Percentiles rank a stretch among this genome's conserved stretches.
Conservation (phyloP, 805 yeast species). For the Lipomyces starkeyi region DNA sequence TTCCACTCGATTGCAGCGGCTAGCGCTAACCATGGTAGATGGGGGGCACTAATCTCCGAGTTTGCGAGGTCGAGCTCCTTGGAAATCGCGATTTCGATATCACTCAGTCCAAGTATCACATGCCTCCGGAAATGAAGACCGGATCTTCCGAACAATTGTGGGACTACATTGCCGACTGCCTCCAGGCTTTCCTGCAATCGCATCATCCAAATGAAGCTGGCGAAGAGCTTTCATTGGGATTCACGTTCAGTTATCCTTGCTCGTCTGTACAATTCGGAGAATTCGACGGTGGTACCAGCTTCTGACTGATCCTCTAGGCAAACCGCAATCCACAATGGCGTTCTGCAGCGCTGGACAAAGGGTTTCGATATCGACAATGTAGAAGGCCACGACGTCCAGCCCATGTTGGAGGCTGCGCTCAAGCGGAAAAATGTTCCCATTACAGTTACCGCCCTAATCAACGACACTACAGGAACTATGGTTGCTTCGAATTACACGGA, state of each 20-base stretch:
- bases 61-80: conserved; percentile 80
- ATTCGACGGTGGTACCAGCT: not conserved
- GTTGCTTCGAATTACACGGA: conserved; percentile 95
- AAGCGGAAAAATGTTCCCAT: conserved; percentile 71
- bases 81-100: conserved; percentile 88
- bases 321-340: conserved; percentile 79
- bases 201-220: conserved; percentile 67
- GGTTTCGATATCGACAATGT: conserved; percentile 94
- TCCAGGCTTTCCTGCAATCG: conserved; percentile 71
- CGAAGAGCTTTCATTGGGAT: conserved; percentile 77
- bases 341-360: conserved; percentile 95
- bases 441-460: conserved; percentile 87
- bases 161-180: conserved; percentile 83
- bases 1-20: not conserved
- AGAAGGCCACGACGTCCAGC: conserved; percentile 93
- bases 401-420: conserved; percentile 82
- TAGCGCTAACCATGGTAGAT: conserved; percentile 46
- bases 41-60: conserved; percentile 97
- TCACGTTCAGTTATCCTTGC: conserved; percentile 89
- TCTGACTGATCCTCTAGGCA: conserved; percentile 50
- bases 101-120: conserved; percentile 80
- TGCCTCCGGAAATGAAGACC: conserved; percentile 73
- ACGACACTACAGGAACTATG: conserved; percentile 96
- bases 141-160: conserved; percentile 77
- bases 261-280: conserved; percentile 22